Percentiles rank a stretch among this genome's conserved stretches.
Conservation (phyloP, 2,329 filamentous ascomycete genomes). For the Fusarium nematophilum region DNA sequence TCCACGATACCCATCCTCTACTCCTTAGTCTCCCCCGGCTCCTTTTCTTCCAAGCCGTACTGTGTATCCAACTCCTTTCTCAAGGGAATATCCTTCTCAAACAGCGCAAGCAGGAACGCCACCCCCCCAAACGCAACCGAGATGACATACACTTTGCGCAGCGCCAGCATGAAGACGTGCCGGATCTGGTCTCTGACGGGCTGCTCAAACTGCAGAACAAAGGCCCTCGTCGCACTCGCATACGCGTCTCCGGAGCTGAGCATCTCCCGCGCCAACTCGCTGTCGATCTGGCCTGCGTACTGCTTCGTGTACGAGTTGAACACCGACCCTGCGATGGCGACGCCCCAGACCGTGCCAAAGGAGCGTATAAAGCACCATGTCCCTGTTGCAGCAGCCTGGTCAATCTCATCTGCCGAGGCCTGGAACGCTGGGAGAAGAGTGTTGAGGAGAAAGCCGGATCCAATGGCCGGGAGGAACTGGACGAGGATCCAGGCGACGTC, state of each 20-base stretch:
- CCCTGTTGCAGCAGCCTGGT: constrained; percentile 50
- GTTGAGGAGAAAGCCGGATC: constrained; percentile 56
- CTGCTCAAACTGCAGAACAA: constrained; percentile 37
- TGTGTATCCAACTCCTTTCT: constrained; percentile 44
- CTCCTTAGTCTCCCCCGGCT: neutral
- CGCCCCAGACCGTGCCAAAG: constrained; percentile 58
- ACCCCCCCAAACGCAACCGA: constrained; percentile 33
- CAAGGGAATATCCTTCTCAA: constrained; percentile 43
- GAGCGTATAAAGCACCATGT: constrained; percentile 57
- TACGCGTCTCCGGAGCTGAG: constrained; percentile 45
- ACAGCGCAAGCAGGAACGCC: constrained; percentile 37
- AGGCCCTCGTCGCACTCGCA: constrained; percentile 39
- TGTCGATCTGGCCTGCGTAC: constrained; percentile 38
- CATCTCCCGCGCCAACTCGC: constrained; percentile 18
- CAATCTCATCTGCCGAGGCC: constrained; percentile 48
- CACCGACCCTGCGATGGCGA: constrained; percentile 56
- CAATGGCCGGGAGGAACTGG: constrained; percentile 53
- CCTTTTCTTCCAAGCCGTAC: constrained; percentile 40
- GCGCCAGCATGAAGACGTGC: constrained; percentile 38
- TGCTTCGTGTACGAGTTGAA: constrained; percentile 49
- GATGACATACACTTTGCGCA: constrained; percentile 42
- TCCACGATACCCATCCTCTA: neutral
- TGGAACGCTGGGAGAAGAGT: constrained; percentile 58
- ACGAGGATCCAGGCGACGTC: constrained; percentile 53
- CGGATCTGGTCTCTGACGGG: constrained; percentile 35